A percentile compares a stretch with the other conserved stretches of the same genome.
Evolutionary conservation across 2,329 filamentous ascomycete species (phyloP).

Genomic region (Colletotrichum truncatum): DNA sequence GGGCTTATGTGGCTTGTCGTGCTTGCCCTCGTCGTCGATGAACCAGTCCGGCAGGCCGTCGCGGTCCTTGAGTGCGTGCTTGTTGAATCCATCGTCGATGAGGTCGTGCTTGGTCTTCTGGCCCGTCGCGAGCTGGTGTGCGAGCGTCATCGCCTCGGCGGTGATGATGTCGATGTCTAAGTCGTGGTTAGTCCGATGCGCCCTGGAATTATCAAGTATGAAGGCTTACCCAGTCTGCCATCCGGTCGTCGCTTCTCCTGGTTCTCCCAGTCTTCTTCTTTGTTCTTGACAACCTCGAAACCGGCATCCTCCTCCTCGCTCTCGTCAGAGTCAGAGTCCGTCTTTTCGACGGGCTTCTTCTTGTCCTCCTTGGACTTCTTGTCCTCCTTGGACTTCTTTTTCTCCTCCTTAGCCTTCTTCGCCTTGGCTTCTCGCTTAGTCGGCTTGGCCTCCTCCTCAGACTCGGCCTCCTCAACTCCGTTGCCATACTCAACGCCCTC

Average conservation of each 20-base stretch:
- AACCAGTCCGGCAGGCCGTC: conserved; percentile 98
- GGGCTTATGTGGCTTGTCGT: conserved; percentile 87
- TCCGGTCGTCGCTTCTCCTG: conserved; percentile 70
- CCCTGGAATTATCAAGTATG: no score
- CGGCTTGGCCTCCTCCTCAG: conserved; percentile 27
- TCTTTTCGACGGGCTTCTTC: conserved; percentile 48
- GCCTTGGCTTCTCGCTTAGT: conserved; percentile 37
- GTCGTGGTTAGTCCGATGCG: conserved; percentile 32
- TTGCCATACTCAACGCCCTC: conserved; percentile 38
- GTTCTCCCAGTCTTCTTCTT: conserved; percentile 72
- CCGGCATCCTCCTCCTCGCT: conserved; percentile 54
- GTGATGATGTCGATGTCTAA: conserved; percentile 97
- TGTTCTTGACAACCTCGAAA: conserved; percentile 70
- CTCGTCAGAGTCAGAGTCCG: conserved; percentile 39
- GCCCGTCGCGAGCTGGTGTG: conserved; percentile 89
- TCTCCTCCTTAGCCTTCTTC: conserved; percentile 38
- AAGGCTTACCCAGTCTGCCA: conserved; percentile 65
- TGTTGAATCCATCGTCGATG: conserved; percentile 93
- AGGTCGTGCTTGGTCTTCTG: conserved; percentile 82
- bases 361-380: conserved; percentile 38
- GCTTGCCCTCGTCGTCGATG: conserved; percentile 86
- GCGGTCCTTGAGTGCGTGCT: conserved; percentile 86
- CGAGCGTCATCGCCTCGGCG: conserved; percentile 98
- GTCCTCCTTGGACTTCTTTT: conserved; percentile 36
- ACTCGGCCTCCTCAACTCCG: conserved; percentile 13